Evolutionary conservation across 768 basidiomycete species (phyloP), one percentile per base, ranked within the genome.

Genomic region (Podaxis rugospora): DNA sequence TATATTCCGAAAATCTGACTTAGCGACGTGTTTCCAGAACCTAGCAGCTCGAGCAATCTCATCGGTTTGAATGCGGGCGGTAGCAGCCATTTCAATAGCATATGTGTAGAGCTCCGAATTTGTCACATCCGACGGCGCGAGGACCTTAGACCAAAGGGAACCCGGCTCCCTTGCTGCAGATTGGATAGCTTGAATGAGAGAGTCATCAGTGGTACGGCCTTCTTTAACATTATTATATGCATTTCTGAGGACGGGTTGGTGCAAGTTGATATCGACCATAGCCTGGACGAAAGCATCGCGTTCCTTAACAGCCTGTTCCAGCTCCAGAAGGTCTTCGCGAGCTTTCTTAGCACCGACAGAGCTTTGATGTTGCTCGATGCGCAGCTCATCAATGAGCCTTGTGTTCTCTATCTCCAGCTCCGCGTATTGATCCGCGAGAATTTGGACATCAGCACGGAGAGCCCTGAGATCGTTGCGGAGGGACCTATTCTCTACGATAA

Each of bases 81-180:
- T 76, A 63, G 82, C 69, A 35, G 79, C 77, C 65, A 80, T 61
- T 51, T 78, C 74, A 54, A 83, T 70, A 6, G 80, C 78, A 16
- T 79, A 78, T 55, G 75, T 70, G 65, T 83, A 82, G 46, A 79
- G 73, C 23, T 78, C 76, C 25, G 74, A 76, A 40, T 77, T 74
- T 27, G 74, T 69, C 10, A 71, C 67, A 54, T 69, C 66, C 55
- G 76, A 60, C 18, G 72, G 67, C 21, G 76, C 71, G 9, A 77
- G 69, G 53, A 82, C 74, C 35, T 65, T 75, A 9, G 79, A 71
- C 76, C 82, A 80, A n/a, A 76, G 70, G 16, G 77, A 72, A 32
- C 64, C 69, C n/a, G 68, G 67, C 32, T 74, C 72, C 6, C 74
- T 65, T 39, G 77, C 72, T 5, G 81, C 80, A 49, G 72, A 70